Evolutionary conservation across 2,329 filamentous ascomycete genomes (phyloP), one percentile per base, ranked within the genome.

Genomic region (Pyrenochaeta sp.): DNA sequence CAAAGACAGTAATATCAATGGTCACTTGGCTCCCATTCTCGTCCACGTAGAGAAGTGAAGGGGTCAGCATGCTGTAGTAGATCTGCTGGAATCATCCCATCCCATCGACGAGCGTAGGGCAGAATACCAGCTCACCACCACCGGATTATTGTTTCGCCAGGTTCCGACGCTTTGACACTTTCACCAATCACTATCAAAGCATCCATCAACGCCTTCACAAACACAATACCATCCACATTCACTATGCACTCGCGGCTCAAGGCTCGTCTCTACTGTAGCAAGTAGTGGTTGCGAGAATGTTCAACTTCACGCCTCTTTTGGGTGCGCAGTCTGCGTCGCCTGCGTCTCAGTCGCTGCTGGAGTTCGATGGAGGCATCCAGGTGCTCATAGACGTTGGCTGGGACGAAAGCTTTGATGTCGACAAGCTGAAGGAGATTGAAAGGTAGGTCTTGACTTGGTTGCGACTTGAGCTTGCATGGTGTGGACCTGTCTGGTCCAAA

Each of bases 291-390:
- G 43, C 51, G 29, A 54, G 62, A 68, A 99, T 99, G 95, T 98
- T 99, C 82, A 96, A 90, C 63, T 97, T 98, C 78, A 96, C 90
- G 70, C 88, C 95, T 41, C 83, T 99, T 52, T 88, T 97, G 66
- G 95, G 95, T 73, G 94, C 95, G 56, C 91, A 96, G 71, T 93
- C 91, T 45, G 86, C 90, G 63, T 95, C 92, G 41, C 83, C 88
- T 53, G 93, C 94, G 37, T 96, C 92, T 60, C 92, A 97, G 75
- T 98, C 95, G n/a, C 86, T 99, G 31, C 82, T 99, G 42, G 94
- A 98, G 80, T 89, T 99, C 50, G 95, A 99, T 79, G 94, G 94
- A 61, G 95, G 94, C 54, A 90, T 99, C 78, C 98, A 98, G 77
- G 87, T 99, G 46, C 84, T 99, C 48, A 87, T 99, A 32, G 94